Percentiles rank a stretch among this genome's conserved stretches.
Evolutionary conservation across 257 asterid species (phyloP).

Genomic region (Anisodus acutangulus): DNA sequence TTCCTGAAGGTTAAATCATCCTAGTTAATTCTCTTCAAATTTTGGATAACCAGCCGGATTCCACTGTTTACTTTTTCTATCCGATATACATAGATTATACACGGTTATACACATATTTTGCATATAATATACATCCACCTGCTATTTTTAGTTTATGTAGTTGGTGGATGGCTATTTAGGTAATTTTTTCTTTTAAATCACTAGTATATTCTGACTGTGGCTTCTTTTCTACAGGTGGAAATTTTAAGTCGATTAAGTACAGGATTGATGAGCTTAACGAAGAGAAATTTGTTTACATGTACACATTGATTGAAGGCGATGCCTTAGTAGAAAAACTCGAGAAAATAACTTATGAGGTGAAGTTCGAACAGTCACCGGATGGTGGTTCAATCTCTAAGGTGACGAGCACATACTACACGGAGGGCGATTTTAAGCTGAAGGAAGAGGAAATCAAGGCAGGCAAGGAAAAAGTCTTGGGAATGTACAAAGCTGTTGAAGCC

Average conservation of each 20-base stretch:
- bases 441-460: slow-evolving; percentile 39
- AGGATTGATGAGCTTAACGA: neutral
- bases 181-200: no score
- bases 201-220: neutral
- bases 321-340: neutral
- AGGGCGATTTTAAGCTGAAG: slow-evolving; percentile 42
- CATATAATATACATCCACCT: no score
- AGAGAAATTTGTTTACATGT: neutral
- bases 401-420: slow-evolving; percentile 47
- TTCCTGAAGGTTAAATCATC: slow-evolving; percentile 40
- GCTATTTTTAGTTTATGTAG: no score
- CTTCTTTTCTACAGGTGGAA: neutral
- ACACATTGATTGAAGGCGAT: neutral
- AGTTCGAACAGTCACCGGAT: slow-evolving; percentile 37
- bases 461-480: neutral
- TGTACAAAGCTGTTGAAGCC: neutral
- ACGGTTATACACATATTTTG: no score
- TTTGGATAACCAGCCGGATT: no score
- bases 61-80: no score
- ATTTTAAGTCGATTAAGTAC: neutral
- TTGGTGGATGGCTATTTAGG: no score
- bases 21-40: no score
- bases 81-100: no score
- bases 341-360: slow-evolving; percentile 30
- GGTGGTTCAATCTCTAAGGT: slow-evolving; percentile 50